phyloP scores from a whole-genome alignment of 768 basidiomycete species.

The Holtermanniella nyarrowii region DNA sequence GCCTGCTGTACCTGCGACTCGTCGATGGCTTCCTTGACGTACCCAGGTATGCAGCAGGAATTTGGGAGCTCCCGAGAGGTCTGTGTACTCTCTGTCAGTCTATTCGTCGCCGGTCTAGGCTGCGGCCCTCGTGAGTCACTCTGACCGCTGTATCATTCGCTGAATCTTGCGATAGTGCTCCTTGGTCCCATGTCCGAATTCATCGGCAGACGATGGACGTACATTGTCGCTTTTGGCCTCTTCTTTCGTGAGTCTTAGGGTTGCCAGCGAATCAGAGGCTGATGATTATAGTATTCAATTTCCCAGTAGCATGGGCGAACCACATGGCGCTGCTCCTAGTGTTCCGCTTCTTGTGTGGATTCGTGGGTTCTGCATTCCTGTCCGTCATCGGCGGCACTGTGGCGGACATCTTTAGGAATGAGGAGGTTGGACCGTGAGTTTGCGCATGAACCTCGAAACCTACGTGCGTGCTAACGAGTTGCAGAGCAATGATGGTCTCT shows the following conservation, averaged over 20 bases:
- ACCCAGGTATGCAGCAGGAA: slow-evolving; percentile 49
- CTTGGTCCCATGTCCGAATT: slow-evolving; percentile 46
- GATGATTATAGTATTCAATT: slow-evolving; percentile 46
- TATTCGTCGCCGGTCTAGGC: slow-evolving; percentile 43
- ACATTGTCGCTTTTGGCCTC: slow-evolving; percentile 52
- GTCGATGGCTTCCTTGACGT: slow-evolving; percentile 51
- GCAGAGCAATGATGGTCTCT: slow-evolving; percentile 51
- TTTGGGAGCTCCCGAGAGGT: slow-evolving; percentile 52
- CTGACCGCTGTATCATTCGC: slow-evolving; percentile 41
- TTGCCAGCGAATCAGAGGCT: background rate
- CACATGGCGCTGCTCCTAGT: slow-evolving; percentile 52
- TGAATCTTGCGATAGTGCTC: slow-evolving; percentile 39
- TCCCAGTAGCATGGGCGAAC: slow-evolving; percentile 56
- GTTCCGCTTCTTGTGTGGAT: slow-evolving; percentile 53
- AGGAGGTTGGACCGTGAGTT: slow-evolving; percentile 46
- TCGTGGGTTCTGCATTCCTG: slow-evolving; percentile 52
- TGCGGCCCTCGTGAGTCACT: slow-evolving; percentile 21
- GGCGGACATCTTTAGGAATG: slow-evolving; percentile 51
- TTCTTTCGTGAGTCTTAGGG: slow-evolving; percentile 45
- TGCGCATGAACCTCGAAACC: too few relatives aligned
- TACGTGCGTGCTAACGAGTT: slow-evolving; percentile 5
- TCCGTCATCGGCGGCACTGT: slow-evolving; percentile 56
- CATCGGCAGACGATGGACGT: slow-evolving; percentile 57
- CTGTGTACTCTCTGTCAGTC: slow-evolving; percentile 46
- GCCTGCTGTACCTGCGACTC: slow-evolving; percentile 40